Evolutionary conservation across 2,329 filamentous ascomycete species (phyloP).

Genomic region (Ascochyta fabae): DNA sequence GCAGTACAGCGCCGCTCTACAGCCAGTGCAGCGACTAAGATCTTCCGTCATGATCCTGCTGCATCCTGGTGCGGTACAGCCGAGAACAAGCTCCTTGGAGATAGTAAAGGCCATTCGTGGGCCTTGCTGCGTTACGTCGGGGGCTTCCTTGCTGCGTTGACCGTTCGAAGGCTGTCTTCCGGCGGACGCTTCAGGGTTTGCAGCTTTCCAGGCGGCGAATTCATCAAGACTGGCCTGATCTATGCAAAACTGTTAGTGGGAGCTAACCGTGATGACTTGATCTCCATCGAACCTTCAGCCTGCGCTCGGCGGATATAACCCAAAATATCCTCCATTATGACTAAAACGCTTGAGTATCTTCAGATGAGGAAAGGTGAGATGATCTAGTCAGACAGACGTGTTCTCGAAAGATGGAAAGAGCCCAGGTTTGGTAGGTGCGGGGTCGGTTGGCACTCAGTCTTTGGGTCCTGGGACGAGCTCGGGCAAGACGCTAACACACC

Average conservation of each 20-base stretch:
- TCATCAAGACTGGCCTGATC: too few relatives aligned
- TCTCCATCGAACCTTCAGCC: background rate
- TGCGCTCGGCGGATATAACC: background rate
- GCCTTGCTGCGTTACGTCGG: background rate
- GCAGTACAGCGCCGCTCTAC: slow-evolving; percentile 57
- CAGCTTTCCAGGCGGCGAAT: background rate
- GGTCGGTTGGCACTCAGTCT: background rate
- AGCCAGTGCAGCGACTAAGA: slow-evolving; percentile 52
- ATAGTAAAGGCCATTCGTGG: background rate
- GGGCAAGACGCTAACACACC: background rate
- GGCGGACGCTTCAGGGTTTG: background rate
- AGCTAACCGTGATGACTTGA: too few relatives aligned
- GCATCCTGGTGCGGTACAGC: background rate
- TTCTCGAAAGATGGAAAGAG: too few relatives aligned
- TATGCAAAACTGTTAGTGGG: too few relatives aligned
- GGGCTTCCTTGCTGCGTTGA: background rate
- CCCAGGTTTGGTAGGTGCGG: background rate
- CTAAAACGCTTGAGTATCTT: background rate
- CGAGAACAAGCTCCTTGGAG: background rate
- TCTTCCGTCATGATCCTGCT: background rate
- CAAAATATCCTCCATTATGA: background rate
- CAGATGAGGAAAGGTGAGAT: too few relatives aligned
- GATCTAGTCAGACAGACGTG: too few relatives aligned
- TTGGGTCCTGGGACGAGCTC: background rate
- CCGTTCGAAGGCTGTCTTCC: background rate